Conservation (phyloP, 208 protist species). For the Wallacemonas sp. region DNA sequence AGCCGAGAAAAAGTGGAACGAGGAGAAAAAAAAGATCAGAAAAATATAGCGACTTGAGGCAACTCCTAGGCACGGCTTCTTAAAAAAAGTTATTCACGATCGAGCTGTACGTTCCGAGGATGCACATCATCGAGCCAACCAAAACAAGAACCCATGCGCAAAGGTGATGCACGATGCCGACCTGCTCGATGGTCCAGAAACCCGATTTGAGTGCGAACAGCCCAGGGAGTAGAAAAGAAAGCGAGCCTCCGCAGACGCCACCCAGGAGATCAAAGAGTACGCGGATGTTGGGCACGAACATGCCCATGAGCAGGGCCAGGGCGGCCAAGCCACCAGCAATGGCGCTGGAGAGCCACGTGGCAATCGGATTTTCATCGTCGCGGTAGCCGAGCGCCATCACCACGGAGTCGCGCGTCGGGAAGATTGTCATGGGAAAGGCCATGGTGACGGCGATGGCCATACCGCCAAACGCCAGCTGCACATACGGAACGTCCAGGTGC, state of each 20-base stretch:
- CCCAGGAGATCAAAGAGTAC: slow-evolving; percentile 80
- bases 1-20: too few relatives aligned
- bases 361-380: slow-evolving; percentile 33
- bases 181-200: slow-evolving; percentile 36
- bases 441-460: slow-evolving; percentile 78
- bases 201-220: slow-evolving; percentile 65
- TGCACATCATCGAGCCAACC: slow-evolving; percentile 50
- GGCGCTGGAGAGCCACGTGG: slow-evolving; percentile 37
- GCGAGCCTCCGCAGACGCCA: slow-evolving; percentile 64
- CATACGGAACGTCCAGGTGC: slow-evolving; percentile 44
- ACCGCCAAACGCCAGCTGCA: slow-evolving; percentile 63
- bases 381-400: slow-evolving; percentile 62
- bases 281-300: slow-evolving; percentile 74
- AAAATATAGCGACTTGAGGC: background rate
- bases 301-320: slow-evolving; percentile 58
- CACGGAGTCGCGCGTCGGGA: slow-evolving; percentile 73
- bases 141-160: slow-evolving; percentile 46
- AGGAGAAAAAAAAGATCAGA: slow-evolving; percentile 22
- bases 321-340: slow-evolving; percentile 54
- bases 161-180: slow-evolving; percentile 38
- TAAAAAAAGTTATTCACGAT: slow-evolving; percentile 50
- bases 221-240: slow-evolving; percentile 78
- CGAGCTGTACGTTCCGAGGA: slow-evolving; percentile 51
- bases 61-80: too few relatives aligned
- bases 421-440: slow-evolving; percentile 85